Evolutionary conservation across 768 basidiomycete genomes (phyloP).

Genomic region (Trametes cingulata): DNA sequence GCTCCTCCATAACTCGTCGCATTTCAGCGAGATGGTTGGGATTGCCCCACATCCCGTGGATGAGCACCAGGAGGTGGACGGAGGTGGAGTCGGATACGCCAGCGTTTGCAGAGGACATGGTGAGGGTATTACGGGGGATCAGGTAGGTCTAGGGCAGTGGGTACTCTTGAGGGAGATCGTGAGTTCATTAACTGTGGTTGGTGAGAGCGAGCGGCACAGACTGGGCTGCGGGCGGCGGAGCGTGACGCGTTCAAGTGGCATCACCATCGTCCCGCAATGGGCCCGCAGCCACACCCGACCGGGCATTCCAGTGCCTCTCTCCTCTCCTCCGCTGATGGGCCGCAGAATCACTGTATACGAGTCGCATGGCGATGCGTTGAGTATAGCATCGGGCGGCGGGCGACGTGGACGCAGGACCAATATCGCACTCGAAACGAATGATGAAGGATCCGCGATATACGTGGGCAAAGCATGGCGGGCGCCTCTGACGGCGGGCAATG

Average conservation of each 20-base stretch:
- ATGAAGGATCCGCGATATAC: no score
- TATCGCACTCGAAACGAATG: no score
- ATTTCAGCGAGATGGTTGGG: conserved; percentile 64
- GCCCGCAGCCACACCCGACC: no score
- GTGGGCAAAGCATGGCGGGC: no score
- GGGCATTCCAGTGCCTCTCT: no score
- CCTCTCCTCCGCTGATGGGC: no score
- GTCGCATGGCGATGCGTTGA: no score
- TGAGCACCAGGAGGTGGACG: conserved; percentile 46
- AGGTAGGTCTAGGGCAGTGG: neutral
- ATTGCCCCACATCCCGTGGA: conserved; percentile 82
- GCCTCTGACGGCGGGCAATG: no score
- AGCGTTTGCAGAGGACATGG: conserved; percentile 14
- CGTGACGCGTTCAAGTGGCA: conserved; percentile 18
- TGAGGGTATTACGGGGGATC: neutral
- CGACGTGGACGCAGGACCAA: no score
- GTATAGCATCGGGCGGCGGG: no score
- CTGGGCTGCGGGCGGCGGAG: neutral
- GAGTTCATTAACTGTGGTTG: neutral
- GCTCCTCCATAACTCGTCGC: conserved; percentile 53
- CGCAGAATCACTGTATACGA: no score
- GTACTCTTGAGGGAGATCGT: neutral
- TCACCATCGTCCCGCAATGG: neutral
- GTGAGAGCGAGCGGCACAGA: neutral
- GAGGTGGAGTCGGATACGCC: conserved; percentile 18